A percentile compares a stretch with the other conserved stretches of the same genome.
These are phyloP conservation scores for Hemileia vastatrix DNA, from an alignment of 1,284 basidiomycete species.

Conservation along the genomic window DNA sequence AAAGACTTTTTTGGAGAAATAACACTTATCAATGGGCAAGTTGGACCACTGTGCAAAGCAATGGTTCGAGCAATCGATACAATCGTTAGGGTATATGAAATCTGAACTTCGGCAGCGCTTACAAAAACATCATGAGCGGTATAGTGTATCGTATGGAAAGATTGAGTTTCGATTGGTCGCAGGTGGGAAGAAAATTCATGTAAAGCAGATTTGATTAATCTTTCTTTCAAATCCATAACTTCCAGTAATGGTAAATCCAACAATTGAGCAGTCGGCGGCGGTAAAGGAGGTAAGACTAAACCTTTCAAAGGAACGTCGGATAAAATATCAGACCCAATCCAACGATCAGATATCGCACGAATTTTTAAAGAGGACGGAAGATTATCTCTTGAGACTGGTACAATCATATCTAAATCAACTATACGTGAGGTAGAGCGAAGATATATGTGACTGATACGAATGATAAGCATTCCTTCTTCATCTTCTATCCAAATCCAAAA, in stretches of 20 bases:
- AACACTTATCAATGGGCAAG: not conserved
- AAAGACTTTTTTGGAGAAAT: conserved; percentile 12
- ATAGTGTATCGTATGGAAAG: conserved; percentile 15
- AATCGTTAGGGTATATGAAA: not conserved
- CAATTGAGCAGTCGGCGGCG: conserved; percentile 58
- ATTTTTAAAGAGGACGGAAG: conserved; percentile 58
- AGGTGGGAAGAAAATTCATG: conserved; percentile 6
- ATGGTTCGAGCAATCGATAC: conserved; percentile 11
- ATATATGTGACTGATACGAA: conserved; percentile 67
- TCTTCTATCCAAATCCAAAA: conserved; percentile 98
- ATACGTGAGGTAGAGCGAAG: conserved; percentile 58
- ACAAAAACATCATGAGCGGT: conserved; percentile 15
- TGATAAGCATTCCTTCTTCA: conserved; percentile 63
- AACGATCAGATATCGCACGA: conserved; percentile 77
- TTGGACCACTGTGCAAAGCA: conserved; percentile 2
- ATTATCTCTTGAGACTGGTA: conserved; percentile 55
- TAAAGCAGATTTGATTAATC: not conserved
- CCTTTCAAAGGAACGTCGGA: conserved; percentile 57
- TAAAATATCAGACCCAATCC: conserved; percentile 84
- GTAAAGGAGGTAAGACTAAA: conserved; percentile 65
- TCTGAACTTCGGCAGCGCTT: conserved; percentile 9
- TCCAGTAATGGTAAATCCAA: conserved; percentile 74
- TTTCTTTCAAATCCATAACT: conserved; percentile 52
- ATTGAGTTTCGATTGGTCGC: conserved; percentile 18
- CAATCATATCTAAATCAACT: conserved; percentile 63